A percentile compares a stretch with the other conserved stretches of the same genome.
Evolutionary conservation across 441 rosid genomes (phyloP).

Genomic region (Eutrema salsugineum): DNA sequence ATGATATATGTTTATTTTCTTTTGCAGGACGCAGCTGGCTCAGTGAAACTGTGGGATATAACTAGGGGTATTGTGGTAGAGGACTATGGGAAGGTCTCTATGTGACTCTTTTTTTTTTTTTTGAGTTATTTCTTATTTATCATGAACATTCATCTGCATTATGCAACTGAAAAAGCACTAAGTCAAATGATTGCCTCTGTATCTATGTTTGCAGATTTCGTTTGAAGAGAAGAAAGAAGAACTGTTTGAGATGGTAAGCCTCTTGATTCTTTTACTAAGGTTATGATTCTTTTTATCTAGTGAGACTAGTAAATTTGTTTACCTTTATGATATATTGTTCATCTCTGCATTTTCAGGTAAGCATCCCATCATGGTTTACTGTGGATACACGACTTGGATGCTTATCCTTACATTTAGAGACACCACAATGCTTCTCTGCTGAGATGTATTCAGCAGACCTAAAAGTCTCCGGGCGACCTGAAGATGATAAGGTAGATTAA

Average conservation of each 20-base stretch:
- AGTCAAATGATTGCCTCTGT: not conserved
- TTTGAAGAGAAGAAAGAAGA: constrained; percentile 94
- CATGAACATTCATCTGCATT: not conserved
- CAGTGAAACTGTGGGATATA: constrained; percentile 97
- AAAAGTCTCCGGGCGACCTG: constrained; percentile 88
- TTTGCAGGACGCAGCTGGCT: constrained; percentile 82
- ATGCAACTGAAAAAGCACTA: not conserved
- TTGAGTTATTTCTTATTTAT: not conserved
- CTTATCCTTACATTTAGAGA: constrained; percentile 94
- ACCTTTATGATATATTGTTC: constrained; percentile 2
- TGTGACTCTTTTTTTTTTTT: constrained; percentile 1
- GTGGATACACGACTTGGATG: constrained; percentile 98
- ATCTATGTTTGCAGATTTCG: constrained; percentile 54
- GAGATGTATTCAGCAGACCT: constrained; percentile 99
- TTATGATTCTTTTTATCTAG: not conserved
- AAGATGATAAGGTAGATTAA: constrained; percentile 89
- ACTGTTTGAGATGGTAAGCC: constrained; percentile 84
- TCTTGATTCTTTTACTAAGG: not conserved
- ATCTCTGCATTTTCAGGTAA: constrained; percentile 52
- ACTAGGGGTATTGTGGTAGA: constrained; percentile 81
- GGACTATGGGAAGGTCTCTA: constrained; percentile 88
- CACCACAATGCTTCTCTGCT: constrained; percentile 98
- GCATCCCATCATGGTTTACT: constrained; percentile 98
- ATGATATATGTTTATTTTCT: constrained; percentile 23
- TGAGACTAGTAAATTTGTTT: not conserved